Evolutionary conservation across 106 monocot genomes (phyloP), one percentile per base, ranked within the genome.

Genomic region (Platanthera guangdongensis): DNA sequence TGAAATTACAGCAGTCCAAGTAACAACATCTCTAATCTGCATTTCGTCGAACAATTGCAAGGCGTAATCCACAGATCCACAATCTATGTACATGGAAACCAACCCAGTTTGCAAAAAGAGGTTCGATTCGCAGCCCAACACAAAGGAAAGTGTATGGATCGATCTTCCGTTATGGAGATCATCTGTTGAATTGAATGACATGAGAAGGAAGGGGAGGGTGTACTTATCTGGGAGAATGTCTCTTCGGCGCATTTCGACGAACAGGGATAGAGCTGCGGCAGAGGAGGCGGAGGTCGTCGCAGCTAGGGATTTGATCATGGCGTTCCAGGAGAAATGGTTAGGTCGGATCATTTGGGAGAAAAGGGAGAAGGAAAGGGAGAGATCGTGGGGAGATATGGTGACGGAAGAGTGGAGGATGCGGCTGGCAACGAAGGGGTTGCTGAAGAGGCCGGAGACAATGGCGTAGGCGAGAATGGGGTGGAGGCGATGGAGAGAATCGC

Each of bases 271-370:
- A 28, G 85, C 82, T 2, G 8, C 53, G 3, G 57, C 49, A 4
- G 60, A 55, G 1, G 60, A 22, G 6, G 69, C 51, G 45, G 74
- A 25, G 25, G 25, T 25, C 25, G 25, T 51, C 4, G 46, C 30
- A 9, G 84, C 70, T n/a, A 81, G 67, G 9, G 79, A 51, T 57
- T 82, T 78, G 76, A 90, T 90, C 72, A 93, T 50, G 50, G 90
- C 81, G 72, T 90, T 93, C 84, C 80, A 88, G 45, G 90, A 93
- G 88, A 90, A 93, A 7, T 80, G 12, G 53, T 80, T 86, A 67
- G 88, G 83, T 0, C 52, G 46, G 15, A 52, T 28, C 52, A 90
- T 86, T 7, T 75, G 67, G 63, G 50, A 8, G 52, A 90, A 90
- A 14, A 90, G 6, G 0, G 71, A 11, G 65, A 46, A 46, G 18